Percentiles rank a stretch among this genome's conserved stretches.
phyloP scores from a whole-genome alignment of 1,284 basidiomycete species.

The Sporisorium graminicola region DNA sequence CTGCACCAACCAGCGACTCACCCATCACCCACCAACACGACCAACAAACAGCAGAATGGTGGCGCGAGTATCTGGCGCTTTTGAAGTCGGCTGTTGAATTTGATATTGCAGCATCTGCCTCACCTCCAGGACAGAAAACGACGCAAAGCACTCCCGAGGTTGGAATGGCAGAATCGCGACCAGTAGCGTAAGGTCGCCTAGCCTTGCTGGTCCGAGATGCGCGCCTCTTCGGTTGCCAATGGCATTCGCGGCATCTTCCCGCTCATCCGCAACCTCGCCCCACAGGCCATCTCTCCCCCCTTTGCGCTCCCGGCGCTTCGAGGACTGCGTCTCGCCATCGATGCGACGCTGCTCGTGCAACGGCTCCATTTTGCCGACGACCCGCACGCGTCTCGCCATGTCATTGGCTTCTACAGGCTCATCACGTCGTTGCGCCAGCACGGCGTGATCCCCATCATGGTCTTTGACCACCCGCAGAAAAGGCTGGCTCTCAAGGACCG shows the following conservation, averaged over 20 bases:
- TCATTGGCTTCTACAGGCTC: constrained; percentile 60
- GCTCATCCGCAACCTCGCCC: constrained; percentile 32
- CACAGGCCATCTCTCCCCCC: constrained; percentile 36
- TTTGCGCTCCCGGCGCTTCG: constrained; percentile 37
- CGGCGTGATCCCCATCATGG: constrained; percentile 55
- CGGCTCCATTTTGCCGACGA: constrained; percentile 57
- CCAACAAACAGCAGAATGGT: neutral
- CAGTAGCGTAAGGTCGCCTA: neutral
- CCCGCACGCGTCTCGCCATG: constrained; percentile 53
- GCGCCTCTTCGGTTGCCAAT: constrained; percentile 9
- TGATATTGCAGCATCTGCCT: neutral
- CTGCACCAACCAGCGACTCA: neutral
- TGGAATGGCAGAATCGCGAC: neutral
- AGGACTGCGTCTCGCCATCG: constrained; percentile 52
- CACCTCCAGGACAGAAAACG: neutral
- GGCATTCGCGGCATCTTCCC: constrained; percentile 61
- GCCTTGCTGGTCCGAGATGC: constrained; percentile 16
- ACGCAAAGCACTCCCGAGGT: neutral
- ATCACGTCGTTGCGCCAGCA: constrained; percentile 47
- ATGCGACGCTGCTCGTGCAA: constrained; percentile 57
- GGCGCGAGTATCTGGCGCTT: neutral
- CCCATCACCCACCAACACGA: neutral
- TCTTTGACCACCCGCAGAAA: constrained; percentile 61
- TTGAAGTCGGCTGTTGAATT: neutral
- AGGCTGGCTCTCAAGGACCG: constrained; percentile 52